Percentiles rank a stretch among this genome's conserved stretches.
Evolutionary conservation across 306 rosid species (phyloP).

Genomic region (Acmispon strigosus): DNA sequence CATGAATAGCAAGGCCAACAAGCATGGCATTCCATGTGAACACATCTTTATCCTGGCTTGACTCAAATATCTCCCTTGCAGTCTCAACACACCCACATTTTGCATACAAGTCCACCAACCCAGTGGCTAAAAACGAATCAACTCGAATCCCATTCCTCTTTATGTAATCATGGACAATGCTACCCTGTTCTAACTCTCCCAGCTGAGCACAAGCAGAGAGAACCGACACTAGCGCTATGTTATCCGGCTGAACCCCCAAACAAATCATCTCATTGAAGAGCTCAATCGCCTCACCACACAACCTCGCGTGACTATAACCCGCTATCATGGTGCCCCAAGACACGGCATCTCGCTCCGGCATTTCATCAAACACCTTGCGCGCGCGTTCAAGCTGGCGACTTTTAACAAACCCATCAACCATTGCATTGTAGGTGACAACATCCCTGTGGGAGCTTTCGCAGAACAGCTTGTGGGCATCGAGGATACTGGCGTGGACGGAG

Average conservation of each 20-base stretch:
- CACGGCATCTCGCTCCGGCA: slow-evolving; percentile 46
- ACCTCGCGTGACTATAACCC: slow-evolving; percentile 43
- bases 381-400: slow-evolving; percentile 30
- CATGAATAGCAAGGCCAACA: slow-evolving; percentile 71
- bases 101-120: slow-evolving; percentile 69
- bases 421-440: slow-evolving; percentile 49
- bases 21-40: slow-evolving; percentile 81
- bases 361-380: slow-evolving; percentile 48
- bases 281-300: slow-evolving; percentile 30
- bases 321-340: slow-evolving; percentile 72
- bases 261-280: slow-evolving; percentile 49
- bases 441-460: slow-evolving; percentile 26
- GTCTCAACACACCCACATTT: slow-evolving; percentile 66
- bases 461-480: slow-evolving; percentile 41
- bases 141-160: slow-evolving; percentile 27
- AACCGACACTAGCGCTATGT: slow-evolving; percentile 54
- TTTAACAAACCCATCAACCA: slow-evolving; percentile 53
- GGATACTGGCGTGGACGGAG: slow-evolving; percentile 18
- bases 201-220: slow-evolving; percentile 68
- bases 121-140: slow-evolving; percentile 52
- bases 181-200: slow-evolving; percentile 68
- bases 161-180: slow-evolving; percentile 39
- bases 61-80: slow-evolving; percentile 49
- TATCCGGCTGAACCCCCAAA: slow-evolving; percentile 38
- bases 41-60: slow-evolving; percentile 38